Evolutionary conservation across 805 yeast genomes (phyloP), one percentile per base, ranked within the genome.

Genomic region (Nakazawaea pomicola): DNA sequence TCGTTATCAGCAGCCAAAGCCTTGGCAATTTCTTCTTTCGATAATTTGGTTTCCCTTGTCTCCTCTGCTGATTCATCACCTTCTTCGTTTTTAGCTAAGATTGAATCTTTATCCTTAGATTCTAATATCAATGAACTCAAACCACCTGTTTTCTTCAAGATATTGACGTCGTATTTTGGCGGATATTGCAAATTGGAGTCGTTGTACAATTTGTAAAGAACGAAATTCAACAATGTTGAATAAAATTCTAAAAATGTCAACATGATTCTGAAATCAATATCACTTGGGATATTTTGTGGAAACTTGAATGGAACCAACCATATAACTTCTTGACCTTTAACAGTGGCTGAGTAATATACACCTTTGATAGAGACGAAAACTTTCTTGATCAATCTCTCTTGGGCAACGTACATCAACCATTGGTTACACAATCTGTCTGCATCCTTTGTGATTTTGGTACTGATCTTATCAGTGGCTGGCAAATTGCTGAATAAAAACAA

Each of bases 271-370:
- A 93, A 91, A 65, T 93, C 99, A 45, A 93, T 80, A 62, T 93
- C 98, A 33, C 83, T 65, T 35, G 99, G 98, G 51, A 93, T 83
- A 62, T 85, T 85, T 62, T 91, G 95, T 15, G 99, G 96, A 70
- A 90, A 93, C 64, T 89, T 93, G 75, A 83, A 93, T 18, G 99
- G 99, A 35, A 88, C 95, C 46, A 93, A 77, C 99, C 99, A 93
- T 65, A 91, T 77, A 34, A 93, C 74, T 50, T 87, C 95, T 62
- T 89, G 96, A 50, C 99, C 99, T 61, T 76, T 80, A 35, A 93
- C 79, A 47, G 61, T 76, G 25, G 96, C 98, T 61, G 89, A 88
- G 59, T 91, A 93, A 64, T 93, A 93, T 14, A 91, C 95, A 67
- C 99, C 99, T 64, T 93, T 93, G 57, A 93, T 91, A 36, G 95